Conservation (phyloP, 352 stramenopile species). For the Phytophthora sojae region DNA sequence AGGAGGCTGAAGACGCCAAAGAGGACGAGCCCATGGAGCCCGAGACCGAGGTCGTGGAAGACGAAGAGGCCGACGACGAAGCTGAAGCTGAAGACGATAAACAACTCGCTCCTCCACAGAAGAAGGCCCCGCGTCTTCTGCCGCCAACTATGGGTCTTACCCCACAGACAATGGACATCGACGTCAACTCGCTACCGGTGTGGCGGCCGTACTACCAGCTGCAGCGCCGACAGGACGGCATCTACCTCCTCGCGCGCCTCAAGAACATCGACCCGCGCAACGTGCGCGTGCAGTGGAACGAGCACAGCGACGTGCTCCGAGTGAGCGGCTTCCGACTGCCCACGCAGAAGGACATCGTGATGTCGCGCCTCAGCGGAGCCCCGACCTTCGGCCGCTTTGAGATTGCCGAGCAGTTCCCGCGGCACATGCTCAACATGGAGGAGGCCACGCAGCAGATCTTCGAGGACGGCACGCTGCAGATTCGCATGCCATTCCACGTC, state of each 20-base stretch:
- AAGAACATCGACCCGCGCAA: constrained; percentile 39
- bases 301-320: constrained; percentile 46
- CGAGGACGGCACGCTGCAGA: constrained; percentile 60
- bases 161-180: constrained; percentile 14
- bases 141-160: neutral
- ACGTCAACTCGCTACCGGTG: constrained; percentile 47
- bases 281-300: constrained; percentile 54
- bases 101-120: constrained; percentile 8
- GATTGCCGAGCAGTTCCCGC: constrained; percentile 62
- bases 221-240: constrained; percentile 51
- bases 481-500: constrained; percentile 62
- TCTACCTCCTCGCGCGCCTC: constrained; percentile 51
- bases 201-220: constrained; percentile 74
- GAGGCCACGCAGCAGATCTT: constrained; percentile 58
- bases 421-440: constrained; percentile 55
- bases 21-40: constrained; percentile 29
- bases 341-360: constrained; percentile 61
- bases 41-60: neutral
- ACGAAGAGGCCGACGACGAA: constrained; percentile 23
- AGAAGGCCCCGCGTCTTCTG: constrained; percentile 12
- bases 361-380: constrained; percentile 59
- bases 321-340: constrained; percentile 62
- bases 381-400: constrained; percentile 77
- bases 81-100: constrained; percentile 21
- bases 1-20: constrained; percentile 12